Conservation (phyloP, 1,139 yeast species). For the Magnusiomyces tetraspermus region DNA sequence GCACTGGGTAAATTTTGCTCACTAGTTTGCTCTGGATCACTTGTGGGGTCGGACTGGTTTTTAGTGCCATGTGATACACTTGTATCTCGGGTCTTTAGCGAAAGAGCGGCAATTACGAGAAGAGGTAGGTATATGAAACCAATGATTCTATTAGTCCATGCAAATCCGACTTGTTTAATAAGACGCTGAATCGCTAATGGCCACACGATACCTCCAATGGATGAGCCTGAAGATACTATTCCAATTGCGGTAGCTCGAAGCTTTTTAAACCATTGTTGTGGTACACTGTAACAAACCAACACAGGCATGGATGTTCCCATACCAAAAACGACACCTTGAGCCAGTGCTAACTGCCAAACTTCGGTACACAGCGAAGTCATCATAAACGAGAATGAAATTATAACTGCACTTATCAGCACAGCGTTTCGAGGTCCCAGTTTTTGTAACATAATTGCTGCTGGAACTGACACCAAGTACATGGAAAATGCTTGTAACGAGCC, state of each 20-base stretch:
- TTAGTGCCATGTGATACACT: not conserved
- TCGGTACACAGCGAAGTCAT: slow-evolving; percentile 42
- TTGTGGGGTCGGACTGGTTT: not conserved
- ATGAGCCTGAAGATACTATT: slow-evolving; percentile 50
- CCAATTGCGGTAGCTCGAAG: slow-evolving; percentile 51
- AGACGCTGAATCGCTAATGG: slow-evolving; percentile 28
- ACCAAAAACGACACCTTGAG: slow-evolving; percentile 48
- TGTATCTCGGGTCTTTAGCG: slow-evolving; percentile 16
- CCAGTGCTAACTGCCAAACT: slow-evolving; percentile 45
- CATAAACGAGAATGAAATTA: slow-evolving; percentile 42
- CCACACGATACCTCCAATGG: slow-evolving; percentile 53
- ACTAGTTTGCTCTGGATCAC: not conserved
- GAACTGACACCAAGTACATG: slow-evolving; percentile 38
- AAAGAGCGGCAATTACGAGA: slow-evolving; percentile 31
- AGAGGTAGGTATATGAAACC: slow-evolving; percentile 39
- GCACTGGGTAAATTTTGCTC: not conserved
- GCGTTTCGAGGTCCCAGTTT: slow-evolving; percentile 30
- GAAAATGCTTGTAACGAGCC: slow-evolving; percentile 46
- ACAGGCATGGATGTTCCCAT: slow-evolving; percentile 35
- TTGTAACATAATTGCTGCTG: slow-evolving; percentile 47
- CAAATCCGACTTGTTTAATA: slow-evolving; percentile 38
- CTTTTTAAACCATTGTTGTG: slow-evolving; percentile 44
- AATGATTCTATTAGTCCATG: slow-evolving; percentile 43
- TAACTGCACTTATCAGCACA: slow-evolving; percentile 38
- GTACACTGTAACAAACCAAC: slow-evolving; percentile 22